Conservation (phyloP, 2,329 filamentous ascomycete genomes). For the Thyridium curvatum region DNA sequence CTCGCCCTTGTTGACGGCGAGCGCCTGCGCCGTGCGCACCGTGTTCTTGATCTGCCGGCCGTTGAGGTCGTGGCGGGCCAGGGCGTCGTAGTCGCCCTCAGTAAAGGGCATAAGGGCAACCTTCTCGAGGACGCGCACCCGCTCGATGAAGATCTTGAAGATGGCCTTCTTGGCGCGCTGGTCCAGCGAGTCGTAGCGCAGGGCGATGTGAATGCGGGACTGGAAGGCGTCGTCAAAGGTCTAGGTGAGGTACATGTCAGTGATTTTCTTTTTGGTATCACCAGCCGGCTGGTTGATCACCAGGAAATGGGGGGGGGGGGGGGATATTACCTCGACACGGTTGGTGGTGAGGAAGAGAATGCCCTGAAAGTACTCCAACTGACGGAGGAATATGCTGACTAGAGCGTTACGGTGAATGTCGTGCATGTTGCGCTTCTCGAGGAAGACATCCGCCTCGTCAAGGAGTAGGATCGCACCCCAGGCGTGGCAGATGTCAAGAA, state of each 20-base stretch:
- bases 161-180: constrained; percentile 68
- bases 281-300: too few relatives aligned
- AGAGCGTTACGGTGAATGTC: constrained; percentile 82
- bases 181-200: constrained; percentile 72
- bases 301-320: neutral
- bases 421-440: constrained; percentile 76
- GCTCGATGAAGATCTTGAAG: constrained; percentile 78
- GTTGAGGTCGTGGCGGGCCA: constrained; percentile 61
- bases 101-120: constrained; percentile 54
- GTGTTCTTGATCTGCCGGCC: constrained; percentile 79
- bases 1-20: constrained; percentile 70
- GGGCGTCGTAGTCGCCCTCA: constrained; percentile 58
- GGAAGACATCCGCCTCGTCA: constrained; percentile 79
- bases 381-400: constrained; percentile 79
- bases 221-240: constrained; percentile 91
- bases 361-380: constrained; percentile 88
- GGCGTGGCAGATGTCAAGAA: constrained; percentile 76
- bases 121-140: constrained; percentile 60
- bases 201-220: constrained; percentile 76
- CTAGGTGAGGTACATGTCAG: constrained; percentile 21
- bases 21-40: constrained; percentile 73
- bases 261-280: too few relatives aligned
- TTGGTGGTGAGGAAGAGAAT: constrained; percentile 89
- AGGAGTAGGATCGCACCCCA: constrained; percentile 83
- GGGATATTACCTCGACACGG: constrained; percentile 56